Percentiles rank a stretch among this genome's conserved stretches.
phyloP scores from a whole-genome alignment of 192 early-diverging fungal species.

The Mortierella antarctica region DNA sequence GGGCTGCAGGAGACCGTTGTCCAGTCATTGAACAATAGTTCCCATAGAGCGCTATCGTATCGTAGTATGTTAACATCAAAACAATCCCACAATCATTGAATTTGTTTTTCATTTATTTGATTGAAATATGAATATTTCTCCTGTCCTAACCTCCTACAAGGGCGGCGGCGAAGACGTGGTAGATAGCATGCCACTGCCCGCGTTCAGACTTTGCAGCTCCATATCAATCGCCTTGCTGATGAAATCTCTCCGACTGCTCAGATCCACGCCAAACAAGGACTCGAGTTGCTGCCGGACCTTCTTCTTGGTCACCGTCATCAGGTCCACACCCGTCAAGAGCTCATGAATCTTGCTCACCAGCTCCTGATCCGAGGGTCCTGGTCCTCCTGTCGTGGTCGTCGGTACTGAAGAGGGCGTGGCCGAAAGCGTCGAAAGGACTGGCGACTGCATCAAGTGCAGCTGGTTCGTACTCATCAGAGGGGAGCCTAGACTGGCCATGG shows the following conservation, averaged over 20 bases:
- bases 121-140: too few species aligned
- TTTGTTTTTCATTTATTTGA: too few species aligned
- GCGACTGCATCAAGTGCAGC: conserved; percentile 14
- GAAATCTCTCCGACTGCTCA: conserved; percentile 72
- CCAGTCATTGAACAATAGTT: too few species aligned
- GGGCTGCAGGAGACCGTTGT: too few species aligned
- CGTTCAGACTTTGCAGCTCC: conserved; percentile 37
- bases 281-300: conserved; percentile 79
- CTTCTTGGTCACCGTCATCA: conserved; percentile 84
- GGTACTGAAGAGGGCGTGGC: not conserved
- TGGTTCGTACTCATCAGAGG: conserved; percentile 23
- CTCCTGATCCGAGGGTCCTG: conserved; percentile 79
- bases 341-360: conserved; percentile 76
- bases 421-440: not conserved
- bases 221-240: conserved; percentile 78
- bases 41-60: too few species aligned
- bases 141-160: not conserved
- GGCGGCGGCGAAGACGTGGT: not conserved
- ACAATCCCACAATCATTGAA: too few species aligned
- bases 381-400: conserved; percentile 13
- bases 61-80: too few species aligned
- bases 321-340: conserved; percentile 75
- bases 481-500: conserved; percentile 15
- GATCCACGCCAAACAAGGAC: conserved; percentile 73
- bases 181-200: too few species aligned